These are phyloP conservation scores for Lipomyces yamadae DNA, from an alignment of 805 yeast genomes.

Conservation along the genomic window DNA sequence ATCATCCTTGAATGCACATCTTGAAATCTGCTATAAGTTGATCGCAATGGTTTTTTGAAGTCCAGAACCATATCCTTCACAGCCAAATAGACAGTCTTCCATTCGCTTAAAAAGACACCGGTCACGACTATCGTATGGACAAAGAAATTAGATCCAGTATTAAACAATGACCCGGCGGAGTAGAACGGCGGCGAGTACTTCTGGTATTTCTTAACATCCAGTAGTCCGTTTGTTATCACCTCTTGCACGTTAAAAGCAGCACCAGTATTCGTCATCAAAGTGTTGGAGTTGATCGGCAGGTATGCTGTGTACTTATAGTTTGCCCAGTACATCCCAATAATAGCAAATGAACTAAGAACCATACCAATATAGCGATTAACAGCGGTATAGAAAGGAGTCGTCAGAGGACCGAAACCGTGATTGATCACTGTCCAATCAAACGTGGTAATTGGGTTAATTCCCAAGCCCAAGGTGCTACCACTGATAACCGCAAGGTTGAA, in stretches of 20 bases:
- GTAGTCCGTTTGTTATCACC: slow-evolving; percentile 50
- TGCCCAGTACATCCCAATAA: slow-evolving; percentile 12
- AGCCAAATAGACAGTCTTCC: slow-evolving; percentile 16
- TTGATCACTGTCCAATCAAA: slow-evolving; percentile 72
- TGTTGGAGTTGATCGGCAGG: slow-evolving; percentile 53
- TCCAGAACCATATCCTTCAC: background rate
- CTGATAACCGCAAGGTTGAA: slow-evolving; percentile 66
- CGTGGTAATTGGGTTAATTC: slow-evolving; percentile 63
- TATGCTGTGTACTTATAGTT: slow-evolving; percentile 44
- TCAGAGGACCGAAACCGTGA: slow-evolving; percentile 45
- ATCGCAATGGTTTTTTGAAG: slow-evolving; percentile 51
- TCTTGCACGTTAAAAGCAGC: slow-evolving; percentile 51
- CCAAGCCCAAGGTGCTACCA: slow-evolving; percentile 65
- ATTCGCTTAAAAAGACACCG: slow-evolving; percentile 42
- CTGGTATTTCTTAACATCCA: slow-evolving; percentile 55
- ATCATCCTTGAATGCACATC: slow-evolving; percentile 47
- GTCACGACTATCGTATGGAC: slow-evolving; percentile 61
- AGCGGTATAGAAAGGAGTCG: slow-evolving; percentile 49
- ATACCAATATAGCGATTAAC: slow-evolving; percentile 1
- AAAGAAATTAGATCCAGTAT: slow-evolving; percentile 62
- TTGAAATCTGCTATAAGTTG: slow-evolving; percentile 64
- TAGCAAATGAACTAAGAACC: slow-evolving; percentile 2
- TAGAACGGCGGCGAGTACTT: slow-evolving; percentile 68
- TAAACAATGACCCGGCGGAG: slow-evolving; percentile 63
- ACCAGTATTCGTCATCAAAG: slow-evolving; percentile 52